Evolutionary conservation across 2,329 filamentous ascomycete species (phyloP), one percentile per base, ranked within the genome.

Genomic region (Fusarium subtropicale): DNA sequence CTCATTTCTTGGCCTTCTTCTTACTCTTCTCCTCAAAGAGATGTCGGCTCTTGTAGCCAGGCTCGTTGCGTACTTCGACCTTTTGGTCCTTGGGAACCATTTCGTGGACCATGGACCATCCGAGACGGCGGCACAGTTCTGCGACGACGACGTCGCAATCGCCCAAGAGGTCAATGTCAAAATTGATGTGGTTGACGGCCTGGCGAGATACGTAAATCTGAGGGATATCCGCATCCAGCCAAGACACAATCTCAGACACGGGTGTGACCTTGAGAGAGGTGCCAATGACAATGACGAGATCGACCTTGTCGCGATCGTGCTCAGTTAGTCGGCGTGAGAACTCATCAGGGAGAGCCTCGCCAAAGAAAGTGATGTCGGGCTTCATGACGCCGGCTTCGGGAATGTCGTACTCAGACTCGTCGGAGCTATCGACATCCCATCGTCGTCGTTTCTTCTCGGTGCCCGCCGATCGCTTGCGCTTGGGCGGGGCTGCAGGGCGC

Each of bases 351-450:
- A 99, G 89, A 52, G 90, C 86, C 81, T 99, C 96, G 72, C 95
- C 95, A 75, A 98, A 98, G 83, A 99, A 98, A 47, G 93, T 98
- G 76, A 99, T 98, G 81, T 98, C 95, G 11, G 96, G 96, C 85
- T 92, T 97, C 93, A 97, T 97, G 77, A 97, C 89, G 59, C 92
- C 93, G 4, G 89, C 87, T 48, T 86, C 84, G 3, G 89, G 88
- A 39, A 92, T 88, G 65, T 82, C 80, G 68, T 82, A 85, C 41
- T 84, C 82, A 30, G 82, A 81, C 55, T 85, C 83, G 16, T 84
- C 81, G 45, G 77, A 80, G 64, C 80, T 80, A 68, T 78, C 81
- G 52, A 73, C 75, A 53, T 74, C 75, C 61, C 81, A 78, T 24
- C 81, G 76, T 33, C 81, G 77, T 36, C 81, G 79, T 71, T 81